phyloP scores from a whole-genome alignment of 2,329 filamentous ascomycete species.

The Microcyclospora tardicrescens region DNA sequence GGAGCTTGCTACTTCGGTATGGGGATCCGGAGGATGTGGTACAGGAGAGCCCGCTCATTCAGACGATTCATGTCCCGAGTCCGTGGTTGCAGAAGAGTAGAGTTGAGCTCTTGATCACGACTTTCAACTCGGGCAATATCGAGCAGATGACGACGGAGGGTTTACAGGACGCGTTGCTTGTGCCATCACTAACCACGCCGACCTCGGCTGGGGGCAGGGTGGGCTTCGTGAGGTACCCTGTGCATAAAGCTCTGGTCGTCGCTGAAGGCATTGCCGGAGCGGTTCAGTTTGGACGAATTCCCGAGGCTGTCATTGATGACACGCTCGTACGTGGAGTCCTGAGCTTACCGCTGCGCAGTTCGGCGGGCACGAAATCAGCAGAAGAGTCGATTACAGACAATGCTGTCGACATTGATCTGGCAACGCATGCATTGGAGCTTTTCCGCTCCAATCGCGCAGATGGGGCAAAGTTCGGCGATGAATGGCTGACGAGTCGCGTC shows the following conservation, averaged over 20 bases:
- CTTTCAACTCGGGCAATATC: slow-evolving; percentile 34
- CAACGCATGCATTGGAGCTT: slow-evolving; percentile 45
- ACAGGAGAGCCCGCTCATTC: slow-evolving; percentile 37
- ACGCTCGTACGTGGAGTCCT: slow-evolving; percentile 43
- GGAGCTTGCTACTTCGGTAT: slow-evolving; percentile 33
- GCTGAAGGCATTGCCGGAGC: slow-evolving; percentile 60
- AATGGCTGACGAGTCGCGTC: slow-evolving; percentile 23
- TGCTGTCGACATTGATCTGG: slow-evolving; percentile 51
- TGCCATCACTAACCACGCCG: slow-evolving; percentile 58
- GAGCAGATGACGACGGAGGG: slow-evolving; percentile 19
- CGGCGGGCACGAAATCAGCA: slow-evolving; percentile 3
- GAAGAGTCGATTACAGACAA: slow-evolving; percentile 4
- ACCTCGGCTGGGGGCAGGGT: slow-evolving; percentile 50
- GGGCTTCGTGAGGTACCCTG: slow-evolving; percentile 61
- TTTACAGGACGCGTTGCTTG: slow-evolving; percentile 56
- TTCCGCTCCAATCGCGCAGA: slow-evolving; percentile 22
- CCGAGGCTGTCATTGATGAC: slow-evolving; percentile 17
- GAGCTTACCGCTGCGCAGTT: slow-evolving; percentile 34
- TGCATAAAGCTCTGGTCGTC: slow-evolving; percentile 68
- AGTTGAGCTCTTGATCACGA: slow-evolving; percentile 50
- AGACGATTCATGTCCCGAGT: slow-evolving; percentile 51
- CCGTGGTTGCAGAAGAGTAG: slow-evolving; percentile 47
- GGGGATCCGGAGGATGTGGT: slow-evolving; percentile 41
- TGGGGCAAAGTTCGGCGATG: slow-evolving; percentile 21
- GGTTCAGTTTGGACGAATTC: slow-evolving; percentile 36